A percentile compares a stretch with the other conserved stretches of the same genome.
These are phyloP conservation scores for Austroboletus novae-zelandiae DNA, from an alignment of 1,284 basidiomycete genomes.

Conservation along the genomic window DNA sequence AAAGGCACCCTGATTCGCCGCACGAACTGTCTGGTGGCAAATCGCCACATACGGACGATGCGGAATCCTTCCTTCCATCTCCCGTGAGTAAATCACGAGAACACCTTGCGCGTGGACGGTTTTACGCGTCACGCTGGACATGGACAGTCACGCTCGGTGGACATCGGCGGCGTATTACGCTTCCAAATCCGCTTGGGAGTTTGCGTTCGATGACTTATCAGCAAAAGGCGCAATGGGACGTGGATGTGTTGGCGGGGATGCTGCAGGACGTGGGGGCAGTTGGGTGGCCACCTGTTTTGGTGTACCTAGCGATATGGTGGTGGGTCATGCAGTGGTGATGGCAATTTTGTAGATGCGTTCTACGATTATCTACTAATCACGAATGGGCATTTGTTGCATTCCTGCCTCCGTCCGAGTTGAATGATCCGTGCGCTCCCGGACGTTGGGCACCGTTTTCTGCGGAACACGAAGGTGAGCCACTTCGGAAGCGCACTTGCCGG, in stretches of 20 bases:
- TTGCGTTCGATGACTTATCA: slow-evolving; percentile 1
- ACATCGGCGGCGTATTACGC: slow-evolving; percentile 26
- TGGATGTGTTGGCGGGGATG: slow-evolving; percentile 32
- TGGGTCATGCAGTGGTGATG: slow-evolving; percentile 28
- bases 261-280: slow-evolving; percentile 33
- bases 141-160: slow-evolving; percentile 30
- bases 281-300: slow-evolving; percentile 36
- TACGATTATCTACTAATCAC: too few species aligned
- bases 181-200: slow-evolving; percentile 18
- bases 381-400: background rate
- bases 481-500: too few species aligned
- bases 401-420: background rate
- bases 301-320: slow-evolving; percentile 24
- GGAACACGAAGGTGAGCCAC: background rate
- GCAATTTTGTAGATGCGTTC: too few species aligned
- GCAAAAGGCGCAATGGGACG: slow-evolving; percentile 15
- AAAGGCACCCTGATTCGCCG: slow-evolving; percentile 8
- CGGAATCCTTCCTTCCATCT: slow-evolving; percentile 15
- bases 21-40: slow-evolving; percentile 10
- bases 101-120: slow-evolving; percentile 10
- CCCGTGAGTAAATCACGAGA: slow-evolving; percentile 15
- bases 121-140: slow-evolving; percentile 18
- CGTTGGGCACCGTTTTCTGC: background rate
- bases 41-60: slow-evolving; percentile 2
- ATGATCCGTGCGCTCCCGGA: slow-evolving; percentile 7